These are phyloP conservation scores for Phoenix dactylifera DNA, from an alignment of 176 grass and related monocot genomes.

Conservation along the genomic window DNA sequence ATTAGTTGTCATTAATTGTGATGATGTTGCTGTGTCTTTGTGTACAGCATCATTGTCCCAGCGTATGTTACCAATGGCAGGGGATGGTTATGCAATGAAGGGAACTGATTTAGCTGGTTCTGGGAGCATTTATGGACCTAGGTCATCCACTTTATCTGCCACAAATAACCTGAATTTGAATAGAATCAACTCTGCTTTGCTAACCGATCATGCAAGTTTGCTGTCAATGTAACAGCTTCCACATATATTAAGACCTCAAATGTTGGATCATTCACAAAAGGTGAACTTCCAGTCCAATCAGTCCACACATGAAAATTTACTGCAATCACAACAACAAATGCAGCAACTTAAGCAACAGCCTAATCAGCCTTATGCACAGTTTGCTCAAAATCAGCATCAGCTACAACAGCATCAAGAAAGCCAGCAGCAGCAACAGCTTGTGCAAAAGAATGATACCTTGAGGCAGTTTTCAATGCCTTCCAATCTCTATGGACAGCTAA, in stretches of 20 bases:
- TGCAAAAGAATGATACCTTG: slow-evolving; percentile 39
- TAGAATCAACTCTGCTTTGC: slow-evolving; percentile 50
- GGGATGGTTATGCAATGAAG: slow-evolving; percentile 20
- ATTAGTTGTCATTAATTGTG: no score
- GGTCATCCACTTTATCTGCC: slow-evolving; percentile 55
- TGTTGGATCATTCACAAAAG: slow-evolving; percentile 67
- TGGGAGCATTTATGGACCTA: slow-evolving; percentile 54
- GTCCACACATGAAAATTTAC: no score
- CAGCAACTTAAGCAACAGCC: slow-evolving; percentile 58
- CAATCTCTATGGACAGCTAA: slow-evolving; percentile 46
- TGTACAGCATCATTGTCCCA: slow-evolving; percentile 34
- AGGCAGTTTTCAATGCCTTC: slow-evolving; percentile 46
- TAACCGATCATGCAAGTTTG: slow-evolving; percentile 53
- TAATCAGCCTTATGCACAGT: slow-evolving; percentile 43
- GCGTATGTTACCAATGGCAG: slow-evolving; percentile 16
- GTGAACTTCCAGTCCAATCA: slow-evolving; percentile 66
- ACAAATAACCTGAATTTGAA: slow-evolving; percentile 47
- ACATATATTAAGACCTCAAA: slow-evolving; percentile 60
- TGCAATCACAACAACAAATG: slow-evolving; percentile 47
- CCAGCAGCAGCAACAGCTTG: slow-evolving; percentile 44
- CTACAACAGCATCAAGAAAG: slow-evolving; percentile 51
- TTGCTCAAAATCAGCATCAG: slow-evolving; percentile 59
- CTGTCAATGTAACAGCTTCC: slow-evolving; percentile 58
- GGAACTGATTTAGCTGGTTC: slow-evolving; percentile 42
- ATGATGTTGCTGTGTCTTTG: slow-evolving; percentile 12